Evolutionary conservation across 768 basidiomycete species (phyloP).

Genomic region (Terana coerulea): DNA sequence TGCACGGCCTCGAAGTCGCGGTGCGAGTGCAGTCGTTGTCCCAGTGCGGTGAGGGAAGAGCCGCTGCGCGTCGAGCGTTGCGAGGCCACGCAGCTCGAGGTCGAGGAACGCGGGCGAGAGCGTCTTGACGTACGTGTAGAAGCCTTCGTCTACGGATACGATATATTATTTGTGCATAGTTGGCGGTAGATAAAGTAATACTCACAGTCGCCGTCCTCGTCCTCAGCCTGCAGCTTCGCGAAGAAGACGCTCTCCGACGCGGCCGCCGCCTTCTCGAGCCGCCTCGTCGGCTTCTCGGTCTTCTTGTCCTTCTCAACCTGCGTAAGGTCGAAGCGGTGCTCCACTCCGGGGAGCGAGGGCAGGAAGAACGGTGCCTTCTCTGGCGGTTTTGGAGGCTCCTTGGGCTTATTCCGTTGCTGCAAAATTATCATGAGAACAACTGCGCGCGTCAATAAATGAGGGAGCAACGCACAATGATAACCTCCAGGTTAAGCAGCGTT

Average conservation of each 20-base stretch:
- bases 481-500: conserved; percentile 92
- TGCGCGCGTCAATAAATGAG: background rate
- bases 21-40: conserved; percentile 67
- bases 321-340: conserved; percentile 70
- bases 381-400: conserved; percentile 90
- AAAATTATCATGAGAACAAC: background rate
- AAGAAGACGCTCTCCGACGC: conserved; percentile 67
- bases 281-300: conserved; percentile 38
- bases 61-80: conserved; percentile 56
- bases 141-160: conserved; percentile 56
- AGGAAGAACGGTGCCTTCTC: conserved; percentile 98
- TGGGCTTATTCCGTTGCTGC: conserved; percentile 94
- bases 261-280: conserved; percentile 49
- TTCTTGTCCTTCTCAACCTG: conserved; percentile 34
- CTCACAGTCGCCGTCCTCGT: conserved; percentile 67
- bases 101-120: conserved; percentile 91
- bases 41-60: conserved; percentile 74
- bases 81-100: conserved; percentile 80
- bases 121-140: conserved; percentile 82
- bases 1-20: conserved; percentile 96
- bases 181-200: conserved; percentile 5
- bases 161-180: too few species aligned
- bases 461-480: conserved; percentile 66
- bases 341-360: conserved; percentile 86
- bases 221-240: conserved; percentile 55